Percentiles rank a stretch among this genome's conserved stretches.
phyloP scores from a whole-genome alignment of 1,139 yeast species.

The Blastobotrys illinoisensis region DNA sequence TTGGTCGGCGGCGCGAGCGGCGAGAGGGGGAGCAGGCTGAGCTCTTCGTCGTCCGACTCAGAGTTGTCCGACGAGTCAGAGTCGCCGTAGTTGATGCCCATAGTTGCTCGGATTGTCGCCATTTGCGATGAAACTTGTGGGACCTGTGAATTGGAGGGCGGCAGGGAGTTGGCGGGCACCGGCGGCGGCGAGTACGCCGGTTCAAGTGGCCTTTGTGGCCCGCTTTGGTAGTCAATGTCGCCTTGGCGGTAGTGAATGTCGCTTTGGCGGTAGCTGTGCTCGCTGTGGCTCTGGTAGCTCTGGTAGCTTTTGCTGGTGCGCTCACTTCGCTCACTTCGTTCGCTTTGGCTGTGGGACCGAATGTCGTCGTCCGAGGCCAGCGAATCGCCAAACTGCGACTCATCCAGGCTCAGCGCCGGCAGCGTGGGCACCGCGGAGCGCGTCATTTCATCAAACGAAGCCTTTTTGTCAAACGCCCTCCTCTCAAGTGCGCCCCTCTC shows the following conservation, averaged over 20 bases:
- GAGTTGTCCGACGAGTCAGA: conserved; percentile 2
- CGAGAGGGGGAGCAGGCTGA: conserved; percentile 20
- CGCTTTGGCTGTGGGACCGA: background rate
- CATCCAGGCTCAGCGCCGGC: conserved; percentile 6
- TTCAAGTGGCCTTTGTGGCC: background rate
- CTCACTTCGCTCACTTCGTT: no score
- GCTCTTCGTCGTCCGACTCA: conserved; percentile 19
- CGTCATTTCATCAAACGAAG: no score
- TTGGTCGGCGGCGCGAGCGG: conserved; percentile 13
- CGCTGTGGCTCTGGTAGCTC: no score
- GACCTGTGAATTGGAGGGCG: no score
- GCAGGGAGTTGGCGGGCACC: background rate
- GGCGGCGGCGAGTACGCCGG: background rate
- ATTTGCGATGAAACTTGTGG: no score
- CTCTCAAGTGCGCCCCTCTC: no score
- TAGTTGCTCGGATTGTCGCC: background rate
- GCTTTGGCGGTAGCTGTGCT: no score
- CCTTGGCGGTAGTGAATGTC: no score
- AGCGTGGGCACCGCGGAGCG: conserved; percentile 1
- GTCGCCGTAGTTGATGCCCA: background rate
- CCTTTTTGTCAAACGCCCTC: no score
- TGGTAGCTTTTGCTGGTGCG: no score
- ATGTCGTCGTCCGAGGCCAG: conserved; percentile 2
- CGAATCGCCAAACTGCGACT: conserved; percentile 5
- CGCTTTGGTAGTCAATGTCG: no score